Base-by-base conservation (phyloP, 1,284 basidiomycete species). In the Tausonia pullulans region DNA sequence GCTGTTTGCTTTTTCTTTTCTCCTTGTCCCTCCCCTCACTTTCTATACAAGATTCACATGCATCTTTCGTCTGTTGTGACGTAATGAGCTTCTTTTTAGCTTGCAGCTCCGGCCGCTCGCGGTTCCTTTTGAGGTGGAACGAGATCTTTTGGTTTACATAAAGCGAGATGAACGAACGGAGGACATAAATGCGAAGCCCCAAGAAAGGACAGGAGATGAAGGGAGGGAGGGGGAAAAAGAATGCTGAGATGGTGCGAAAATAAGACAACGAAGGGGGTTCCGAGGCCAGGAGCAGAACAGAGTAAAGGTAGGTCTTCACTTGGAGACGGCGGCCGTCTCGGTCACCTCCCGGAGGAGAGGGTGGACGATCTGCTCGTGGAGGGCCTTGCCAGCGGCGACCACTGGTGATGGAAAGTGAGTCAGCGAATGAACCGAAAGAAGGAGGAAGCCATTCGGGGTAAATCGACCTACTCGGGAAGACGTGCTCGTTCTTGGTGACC, bases 321-420 rank as follows among this genome's bases (percentile, higher is more conserved):
- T n/a, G 7, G 59, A 60, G n/a, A 27, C n/a, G 27, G 41, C 7
- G 46, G 63, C 46, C n/a, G 63, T 53, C 16, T 55, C 39, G 14
- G 60, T 49, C 10, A 53, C 67, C 16, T 67, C 64, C 40, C 67
- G 58, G 48, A 69, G 66, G 39, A 62, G 48, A 40, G 63, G 63
- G 61, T 69, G 68, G 45, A 69, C 73, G 64, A 90, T 78, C 75
- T 88, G 88, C 78, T 97, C 90, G 74, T 96, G 88, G 60, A 96
- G 80, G 60, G 91, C 90, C 76, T 91, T 93, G 59, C 90, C 92
- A 49, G 91, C 91, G 6, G 88, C 83, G 41, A 90, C 87, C 87
- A 76, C 76, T 58, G 73, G 58, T 45, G 43, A 57, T 45, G 10
- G 60, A 46, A 58, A n/a, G 44, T 60, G 54, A 43, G 13, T 60